Evolutionary conservation across 768 basidiomycete species (phyloP).

Genomic region (Termitomyces sp.): DNA sequence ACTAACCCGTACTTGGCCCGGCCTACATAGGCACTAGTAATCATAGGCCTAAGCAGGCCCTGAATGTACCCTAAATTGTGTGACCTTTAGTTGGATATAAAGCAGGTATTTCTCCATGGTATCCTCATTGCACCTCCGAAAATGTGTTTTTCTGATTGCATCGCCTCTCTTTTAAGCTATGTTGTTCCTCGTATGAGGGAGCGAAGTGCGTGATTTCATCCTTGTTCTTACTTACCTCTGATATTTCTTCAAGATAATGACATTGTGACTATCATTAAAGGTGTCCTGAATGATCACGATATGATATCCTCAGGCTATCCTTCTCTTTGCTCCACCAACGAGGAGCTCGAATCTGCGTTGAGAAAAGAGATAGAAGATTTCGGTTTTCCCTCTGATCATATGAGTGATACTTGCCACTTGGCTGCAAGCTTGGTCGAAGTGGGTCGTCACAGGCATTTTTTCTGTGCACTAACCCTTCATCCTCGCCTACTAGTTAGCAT

Average conservation of each 20-base stretch:
- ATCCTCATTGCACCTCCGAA: too few species aligned
- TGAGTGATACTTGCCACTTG: background rate
- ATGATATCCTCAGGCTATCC: background rate
- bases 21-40: too few species aligned
- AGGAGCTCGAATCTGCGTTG: constrained; percentile 6
- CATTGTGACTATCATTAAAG: background rate
- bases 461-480: background rate
- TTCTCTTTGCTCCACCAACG: background rate
- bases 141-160: too few species aligned
- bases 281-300: background rate
- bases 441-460: background rate
- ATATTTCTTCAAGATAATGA: background rate
- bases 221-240: too few species aligned
- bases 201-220: too few species aligned
- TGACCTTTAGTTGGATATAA: too few species aligned
- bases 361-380: background rate
- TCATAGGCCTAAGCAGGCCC: too few species aligned
- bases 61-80: too few species aligned
- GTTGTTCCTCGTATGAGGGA: too few species aligned
- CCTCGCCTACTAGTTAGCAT: background rate
- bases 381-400: background rate
- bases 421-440: constrained; percentile 11
- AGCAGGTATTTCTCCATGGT: too few species aligned
- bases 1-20: too few species aligned
- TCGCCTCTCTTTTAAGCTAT: too few species aligned